Conservation (phyloP, 2,329 filamentous ascomycete genomes). For the Thelonectria olida region DNA sequence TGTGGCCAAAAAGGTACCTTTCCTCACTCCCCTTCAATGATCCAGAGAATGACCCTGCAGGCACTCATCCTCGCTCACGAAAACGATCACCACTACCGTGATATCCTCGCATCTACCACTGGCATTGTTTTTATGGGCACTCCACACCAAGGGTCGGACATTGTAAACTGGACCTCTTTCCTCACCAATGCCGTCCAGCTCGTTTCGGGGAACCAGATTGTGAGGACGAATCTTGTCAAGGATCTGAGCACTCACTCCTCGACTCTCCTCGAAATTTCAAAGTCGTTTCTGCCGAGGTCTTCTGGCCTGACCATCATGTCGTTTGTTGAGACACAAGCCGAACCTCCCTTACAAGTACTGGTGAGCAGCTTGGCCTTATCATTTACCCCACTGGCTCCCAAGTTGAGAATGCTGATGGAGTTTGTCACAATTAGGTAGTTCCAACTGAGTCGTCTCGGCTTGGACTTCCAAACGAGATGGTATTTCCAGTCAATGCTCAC, state of each 20-base stretch:
- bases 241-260: neutral
- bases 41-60: too few species aligned
- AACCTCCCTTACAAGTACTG: neutral
- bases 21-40: too few species aligned
- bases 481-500: neutral
- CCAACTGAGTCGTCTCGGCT: neutral
- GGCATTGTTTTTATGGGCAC: too few species aligned
- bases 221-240: too few species aligned
- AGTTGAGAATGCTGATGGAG: neutral
- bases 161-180: too few species aligned
- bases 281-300: neutral
- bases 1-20: neutral
- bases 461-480: neutral
- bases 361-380: neutral
- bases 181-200: too few species aligned
- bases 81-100: too few species aligned
- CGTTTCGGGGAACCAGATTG: too few species aligned
- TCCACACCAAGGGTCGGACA: too few species aligned
- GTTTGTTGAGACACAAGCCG: neutral
- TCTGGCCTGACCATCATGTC: neutral
- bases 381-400: neutral
- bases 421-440: neutral
- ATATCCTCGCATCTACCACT: too few species aligned
- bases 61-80: too few species aligned
- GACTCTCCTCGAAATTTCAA: neutral